Base-by-base conservation (phyloP, 306 rosid genomes). In the Potentilla sterilis region DNA sequence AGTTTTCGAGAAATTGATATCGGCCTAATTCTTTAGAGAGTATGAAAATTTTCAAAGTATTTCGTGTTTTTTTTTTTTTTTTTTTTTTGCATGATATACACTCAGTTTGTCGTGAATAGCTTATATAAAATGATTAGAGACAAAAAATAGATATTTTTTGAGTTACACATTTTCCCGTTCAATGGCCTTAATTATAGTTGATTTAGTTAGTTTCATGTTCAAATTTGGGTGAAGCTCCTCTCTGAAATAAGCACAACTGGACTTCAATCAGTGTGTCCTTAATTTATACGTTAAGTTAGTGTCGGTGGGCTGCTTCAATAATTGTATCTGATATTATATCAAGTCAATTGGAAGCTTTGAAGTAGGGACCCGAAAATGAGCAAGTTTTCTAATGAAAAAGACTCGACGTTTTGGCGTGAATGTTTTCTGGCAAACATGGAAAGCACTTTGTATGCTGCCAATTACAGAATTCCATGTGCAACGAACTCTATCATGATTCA, bases 301-400 rank as follows among this genome's bases (percentile, higher is more conserved):
- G 84, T 81, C 85, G 82, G 85, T 78, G 77, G 55, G 14, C 1
- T 38, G 68, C 68, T 47, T 63, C 49, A 52, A 68, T 82, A 21
- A 74, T 78, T 73, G 77, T 9, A 38, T 28, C 28, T 14, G 80
- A 66, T 65, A 46, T 67, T 48, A 68, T 9, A 0, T 51, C 13
- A 35, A 15, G 47, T 57, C 47, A 43, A 13, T 14, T 9, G 18
- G 24, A 28, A 73, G 67, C 0, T 44, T 13, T 47, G 28, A 38
- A 66, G 73, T 62, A 34, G 73, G 85, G 42, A 47, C 80, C 74
- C 19, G 3, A 28, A 16, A 28, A 9, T 15, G 68, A 37, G 67
- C 5, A 10, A 68, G 7, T 52, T 21, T 28, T 35, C 3, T 0
- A 42, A 1, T 32, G 47, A 9, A 2, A 37, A 37, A 34, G 65